Percentiles rank a stretch among this genome's conserved stretches.
Conservation (phyloP, 192 early-diverging fungal genomes). For the Podila verticillata region DNA sequence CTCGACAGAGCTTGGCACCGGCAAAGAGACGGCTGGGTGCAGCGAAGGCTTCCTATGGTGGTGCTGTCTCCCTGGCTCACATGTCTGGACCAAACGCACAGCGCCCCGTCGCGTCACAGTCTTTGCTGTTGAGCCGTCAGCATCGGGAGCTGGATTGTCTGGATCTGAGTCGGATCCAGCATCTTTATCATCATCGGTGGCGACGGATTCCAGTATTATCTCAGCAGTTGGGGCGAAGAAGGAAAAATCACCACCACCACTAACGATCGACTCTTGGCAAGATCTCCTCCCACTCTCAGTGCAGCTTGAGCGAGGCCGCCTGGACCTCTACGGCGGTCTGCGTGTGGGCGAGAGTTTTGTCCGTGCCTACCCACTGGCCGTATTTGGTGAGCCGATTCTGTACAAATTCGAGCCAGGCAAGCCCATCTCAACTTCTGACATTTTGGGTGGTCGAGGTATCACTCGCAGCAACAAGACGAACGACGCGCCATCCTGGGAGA, state of each 20-base stretch:
- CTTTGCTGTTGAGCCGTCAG: constrained; percentile 14
- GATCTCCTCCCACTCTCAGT: constrained; percentile 37
- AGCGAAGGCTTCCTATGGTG: constrained; percentile 37
- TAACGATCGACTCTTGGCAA: constrained; percentile 20
- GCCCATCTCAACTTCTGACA: constrained; percentile 11
- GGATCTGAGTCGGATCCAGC: neutral
- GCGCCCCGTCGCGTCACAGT: constrained; percentile 26
- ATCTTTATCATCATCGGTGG: neutral
- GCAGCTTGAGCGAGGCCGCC: constrained; percentile 31
- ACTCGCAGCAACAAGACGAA: constrained; percentile 20
- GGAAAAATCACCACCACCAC: neutral
- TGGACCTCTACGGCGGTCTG: constrained; percentile 32
- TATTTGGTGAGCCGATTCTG: constrained; percentile 36
- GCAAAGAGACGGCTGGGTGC: constrained; percentile 22
- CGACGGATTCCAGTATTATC: neutral
- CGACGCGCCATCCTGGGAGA: constrained; percentile 34
- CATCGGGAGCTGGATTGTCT: neutral
- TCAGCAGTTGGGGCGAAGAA: too few species aligned
- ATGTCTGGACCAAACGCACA: constrained; percentile 36
- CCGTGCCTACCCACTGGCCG: constrained; percentile 32
- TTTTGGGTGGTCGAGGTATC: neutral
- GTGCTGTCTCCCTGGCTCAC: constrained; percentile 25
- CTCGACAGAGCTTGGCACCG: neutral
- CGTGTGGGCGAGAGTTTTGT: constrained; percentile 35
- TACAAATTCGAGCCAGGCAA: constrained; percentile 43